phyloP scores from a whole-genome alignment of 2,329 filamentous ascomycete genomes.

The Trichoderma endophyticum region DNA sequence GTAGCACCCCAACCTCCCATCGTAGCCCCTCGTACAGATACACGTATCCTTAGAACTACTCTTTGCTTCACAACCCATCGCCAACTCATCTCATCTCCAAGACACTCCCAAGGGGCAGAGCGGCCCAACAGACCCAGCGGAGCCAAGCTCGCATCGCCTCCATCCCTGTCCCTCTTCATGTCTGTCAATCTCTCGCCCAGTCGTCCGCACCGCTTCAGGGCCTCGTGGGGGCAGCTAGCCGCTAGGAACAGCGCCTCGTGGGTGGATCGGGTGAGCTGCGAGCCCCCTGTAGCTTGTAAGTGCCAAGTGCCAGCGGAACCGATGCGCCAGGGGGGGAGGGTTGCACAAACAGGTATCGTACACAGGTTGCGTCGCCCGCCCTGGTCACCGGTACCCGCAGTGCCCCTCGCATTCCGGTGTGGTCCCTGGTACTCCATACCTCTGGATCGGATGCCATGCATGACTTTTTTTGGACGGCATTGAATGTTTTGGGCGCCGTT shows the following conservation, averaged over 20 bases:
- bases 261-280: slow-evolving; percentile 4
- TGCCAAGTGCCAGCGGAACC: neutral
- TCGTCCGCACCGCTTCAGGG: neutral
- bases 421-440: neutral
- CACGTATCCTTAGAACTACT: neutral
- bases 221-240: slow-evolving; percentile 3
- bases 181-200: slow-evolving; percentile 11
- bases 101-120: neutral
- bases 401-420: slow-evolving; percentile 5
- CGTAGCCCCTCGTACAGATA: neutral
- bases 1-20: neutral
- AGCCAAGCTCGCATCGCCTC: neutral
- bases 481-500: neutral
- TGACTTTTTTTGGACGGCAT: neutral
- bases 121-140: neutral
- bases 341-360: neutral
- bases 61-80: neutral
- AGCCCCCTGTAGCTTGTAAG: neutral
- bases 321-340: neutral
- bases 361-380: neutral
- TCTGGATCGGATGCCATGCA: neutral
- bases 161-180: slow-evolving; percentile 6
- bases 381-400: neutral
- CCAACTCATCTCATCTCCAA: neutral
- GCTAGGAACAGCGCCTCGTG: slow-evolving; percentile 13